Conservation (phyloP, 2,329 filamentous ascomycete species). For the Curvularia sp. region DNA sequence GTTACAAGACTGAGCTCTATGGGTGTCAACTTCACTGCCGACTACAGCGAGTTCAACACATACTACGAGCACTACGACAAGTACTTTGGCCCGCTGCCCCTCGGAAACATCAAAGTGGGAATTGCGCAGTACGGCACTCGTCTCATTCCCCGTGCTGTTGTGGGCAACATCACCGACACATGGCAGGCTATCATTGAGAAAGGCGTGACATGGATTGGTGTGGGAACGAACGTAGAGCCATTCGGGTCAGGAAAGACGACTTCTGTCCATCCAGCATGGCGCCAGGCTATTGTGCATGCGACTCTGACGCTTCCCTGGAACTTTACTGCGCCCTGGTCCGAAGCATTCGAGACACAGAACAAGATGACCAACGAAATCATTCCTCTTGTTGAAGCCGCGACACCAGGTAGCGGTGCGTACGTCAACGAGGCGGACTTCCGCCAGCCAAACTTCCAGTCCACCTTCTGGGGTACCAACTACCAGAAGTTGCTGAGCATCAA, state of each 20-base stretch:
- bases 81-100: conserved; percentile 32
- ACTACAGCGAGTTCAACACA: conserved; percentile 22
- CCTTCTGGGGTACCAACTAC: conserved; percentile 39
- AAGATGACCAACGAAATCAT: conserved; percentile 30
- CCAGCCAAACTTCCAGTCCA: conserved; percentile 31
- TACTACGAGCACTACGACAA: conserved; percentile 37
- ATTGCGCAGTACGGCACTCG: conserved; percentile 30
- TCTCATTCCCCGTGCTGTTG: conserved; percentile 26
- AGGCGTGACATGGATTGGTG: conserved; percentile 31
- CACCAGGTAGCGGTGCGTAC: conserved; percentile 32
- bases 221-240: conserved; percentile 23
- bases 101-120: conserved; percentile 30
- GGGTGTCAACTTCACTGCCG: conserved; percentile 23
- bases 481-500: conserved; percentile 34
- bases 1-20: conserved; percentile 21
- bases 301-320: conserved; percentile 29
- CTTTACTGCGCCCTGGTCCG: conserved; percentile 30
- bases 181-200: conserved; percentile 27
- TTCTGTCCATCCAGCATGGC: conserved; percentile 36
- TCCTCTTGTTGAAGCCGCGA: conserved; percentile 29
- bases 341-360: conserved; percentile 22
- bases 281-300: conserved; percentile 28
- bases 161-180: conserved; percentile 21
- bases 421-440: conserved; percentile 39
- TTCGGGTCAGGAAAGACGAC: conserved; percentile 26